phyloP scores from a whole-genome alignment of 169 alveolate species.

The Cryptosporidium tyzzeri region DNA sequence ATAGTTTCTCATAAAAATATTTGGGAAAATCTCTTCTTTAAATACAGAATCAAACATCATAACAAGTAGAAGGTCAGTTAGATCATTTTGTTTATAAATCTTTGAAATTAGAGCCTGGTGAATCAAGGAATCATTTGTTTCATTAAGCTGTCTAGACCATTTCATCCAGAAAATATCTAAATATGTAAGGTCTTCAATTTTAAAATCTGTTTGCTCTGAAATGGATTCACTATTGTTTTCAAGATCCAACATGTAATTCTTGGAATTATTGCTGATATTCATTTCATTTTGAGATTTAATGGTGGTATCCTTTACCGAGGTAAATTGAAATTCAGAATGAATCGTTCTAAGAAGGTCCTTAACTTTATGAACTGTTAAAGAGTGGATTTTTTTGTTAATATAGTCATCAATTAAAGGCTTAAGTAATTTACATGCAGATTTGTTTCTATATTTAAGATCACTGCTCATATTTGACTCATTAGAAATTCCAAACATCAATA shows the following conservation, averaged over 20 bases:
- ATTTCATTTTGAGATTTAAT: neutral
- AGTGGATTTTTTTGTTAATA: neutral
- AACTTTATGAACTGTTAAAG: neutral
- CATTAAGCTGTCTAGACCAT: slow-evolving; percentile 32
- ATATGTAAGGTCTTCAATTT: slow-evolving; percentile 22
- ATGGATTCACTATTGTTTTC: neutral
- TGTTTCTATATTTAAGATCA: neutral
- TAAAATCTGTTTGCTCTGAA: neutral
- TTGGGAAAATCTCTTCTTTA: slow-evolving; percentile 44
- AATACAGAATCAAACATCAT: slow-evolving; percentile 33
- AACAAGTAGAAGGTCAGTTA: slow-evolving; percentile 42
- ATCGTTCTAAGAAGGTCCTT: neutral
- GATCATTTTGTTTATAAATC: slow-evolving; percentile 41
- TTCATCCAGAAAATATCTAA: slow-evolving; percentile 69
- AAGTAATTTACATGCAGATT: slow-evolving; percentile 2
- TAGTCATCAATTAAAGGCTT: slow-evolving; percentile 22
- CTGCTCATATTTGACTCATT: neutral
- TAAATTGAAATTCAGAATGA: neutral
- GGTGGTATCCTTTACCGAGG: neutral
- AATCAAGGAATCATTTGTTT: neutral
- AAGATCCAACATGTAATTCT: neutral
- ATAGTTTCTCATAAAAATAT: slow-evolving; percentile 45
- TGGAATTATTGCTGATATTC: neutral
- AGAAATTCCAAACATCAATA: slow-evolving; percentile 29
- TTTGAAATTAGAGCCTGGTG: neutral